phyloP scores from a whole-genome alignment of 352 stramenopile species.

The Pythium dissotocum region DNA sequence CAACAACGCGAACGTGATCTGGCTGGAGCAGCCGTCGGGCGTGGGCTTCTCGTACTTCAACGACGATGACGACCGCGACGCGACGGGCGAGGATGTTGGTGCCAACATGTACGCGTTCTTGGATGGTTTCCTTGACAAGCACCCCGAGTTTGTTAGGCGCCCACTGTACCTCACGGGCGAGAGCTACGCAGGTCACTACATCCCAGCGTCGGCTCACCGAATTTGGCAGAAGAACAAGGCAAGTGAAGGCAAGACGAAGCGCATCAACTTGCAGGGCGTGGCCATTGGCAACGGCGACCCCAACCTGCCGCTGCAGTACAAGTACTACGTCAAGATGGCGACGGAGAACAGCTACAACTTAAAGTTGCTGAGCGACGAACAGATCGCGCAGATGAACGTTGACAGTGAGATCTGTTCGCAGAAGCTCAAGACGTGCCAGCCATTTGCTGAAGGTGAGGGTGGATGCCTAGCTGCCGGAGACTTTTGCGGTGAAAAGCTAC shows the following conservation, averaged over 20 bases:
- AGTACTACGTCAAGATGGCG: constrained; percentile 31
- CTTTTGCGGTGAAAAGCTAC: constrained; percentile 29
- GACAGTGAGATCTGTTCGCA: constrained; percentile 26
- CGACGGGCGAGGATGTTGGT: constrained; percentile 35
- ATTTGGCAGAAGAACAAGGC: constrained; percentile 28
- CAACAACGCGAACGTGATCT: constrained; percentile 40
- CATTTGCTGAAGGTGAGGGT: background rate
- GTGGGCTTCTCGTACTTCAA: constrained; percentile 30
- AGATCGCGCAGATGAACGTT: constrained; percentile 22
- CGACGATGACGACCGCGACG: constrained; percentile 26
- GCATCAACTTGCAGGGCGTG: constrained; percentile 36
- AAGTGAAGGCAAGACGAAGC: constrained; percentile 5
- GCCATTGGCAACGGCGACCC: constrained; percentile 38
- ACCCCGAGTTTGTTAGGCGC: constrained; percentile 34
- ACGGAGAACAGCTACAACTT: constrained; percentile 36
- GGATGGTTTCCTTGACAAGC: constrained; percentile 33
- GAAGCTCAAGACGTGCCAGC: constrained; percentile 26
- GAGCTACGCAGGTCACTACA: constrained; percentile 40
- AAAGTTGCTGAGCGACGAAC: constrained; percentile 22
- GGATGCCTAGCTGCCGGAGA: constrained; percentile 19
- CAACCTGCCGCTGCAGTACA: constrained; percentile 31
- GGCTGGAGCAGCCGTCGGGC: constrained; percentile 31
- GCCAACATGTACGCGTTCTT: constrained; percentile 41
- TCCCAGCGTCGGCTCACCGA: constrained; percentile 30
- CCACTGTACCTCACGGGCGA: constrained; percentile 38